These are phyloP conservation scores for Auricularia sp. DNA, from an alignment of 768 basidiomycete species.

Conservation along the genomic window DNA sequence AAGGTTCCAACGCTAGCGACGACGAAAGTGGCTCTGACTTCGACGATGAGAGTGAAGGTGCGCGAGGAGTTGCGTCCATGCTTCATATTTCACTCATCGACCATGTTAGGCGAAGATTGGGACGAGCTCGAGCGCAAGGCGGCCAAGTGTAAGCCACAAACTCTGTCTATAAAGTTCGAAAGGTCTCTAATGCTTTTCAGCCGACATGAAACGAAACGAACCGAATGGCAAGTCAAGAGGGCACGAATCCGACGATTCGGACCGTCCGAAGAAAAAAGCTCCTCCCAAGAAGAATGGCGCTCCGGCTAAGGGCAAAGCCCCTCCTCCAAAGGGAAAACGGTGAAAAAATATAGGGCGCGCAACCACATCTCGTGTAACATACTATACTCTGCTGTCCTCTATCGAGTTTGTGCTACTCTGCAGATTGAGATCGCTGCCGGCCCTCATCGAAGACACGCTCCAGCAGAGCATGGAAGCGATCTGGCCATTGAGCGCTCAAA, in stretches of 20 bases:
- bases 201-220: slow-evolving; percentile 34
- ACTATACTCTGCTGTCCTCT: background rate
- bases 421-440: background rate
- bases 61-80: slow-evolving; percentile 8
- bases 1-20: slow-evolving; percentile 42
- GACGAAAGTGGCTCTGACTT: slow-evolving; percentile 63
- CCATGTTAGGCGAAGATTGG: slow-evolving; percentile 72
- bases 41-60: slow-evolving; percentile 53
- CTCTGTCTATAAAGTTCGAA: background rate
- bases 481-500: slow-evolving; percentile 38
- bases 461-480: slow-evolving; percentile 46
- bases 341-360: background rate
- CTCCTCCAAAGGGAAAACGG: slow-evolving; percentile 1
- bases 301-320: slow-evolving; percentile 2
- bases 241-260: slow-evolving; percentile 30
- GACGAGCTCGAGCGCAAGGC: slow-evolving; percentile 90
- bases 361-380: background rate
- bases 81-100: slow-evolving; percentile 5
- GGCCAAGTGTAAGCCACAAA: slow-evolving; percentile 53
- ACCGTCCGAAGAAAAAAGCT: slow-evolving; percentile 27
- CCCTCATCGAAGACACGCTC: slow-evolving; percentile 51
- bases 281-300: slow-evolving; percentile 19
- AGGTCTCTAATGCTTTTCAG: slow-evolving; percentile 15
- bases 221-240: slow-evolving; percentile 21
- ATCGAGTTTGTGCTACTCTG: background rate